phyloP scores from a whole-genome alignment of 2,329 filamentous ascomycete species.

The Microdochium bolleyi region DNA sequence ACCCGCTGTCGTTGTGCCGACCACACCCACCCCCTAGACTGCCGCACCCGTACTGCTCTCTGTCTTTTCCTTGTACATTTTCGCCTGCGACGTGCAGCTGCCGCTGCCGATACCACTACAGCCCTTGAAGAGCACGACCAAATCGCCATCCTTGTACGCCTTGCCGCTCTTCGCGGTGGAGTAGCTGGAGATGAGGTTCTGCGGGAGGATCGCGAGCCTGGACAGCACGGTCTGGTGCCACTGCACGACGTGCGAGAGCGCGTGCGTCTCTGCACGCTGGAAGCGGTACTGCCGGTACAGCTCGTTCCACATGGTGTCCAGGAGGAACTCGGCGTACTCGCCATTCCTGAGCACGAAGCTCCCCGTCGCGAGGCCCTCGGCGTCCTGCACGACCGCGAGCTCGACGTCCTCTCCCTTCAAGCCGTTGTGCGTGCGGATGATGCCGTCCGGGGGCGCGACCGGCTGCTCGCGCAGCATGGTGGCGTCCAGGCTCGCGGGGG shows the following conservation, averaged over 20 bases:
- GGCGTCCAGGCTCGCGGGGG: constrained; percentile 57
- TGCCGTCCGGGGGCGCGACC: constrained; percentile 89
- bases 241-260: constrained; percentile 83
- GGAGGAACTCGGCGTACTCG: constrained; percentile 85
- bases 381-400: constrained; percentile 78
- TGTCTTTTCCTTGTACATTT: not conserved
- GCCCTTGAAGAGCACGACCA: constrained; percentile 69
- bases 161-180: constrained; percentile 46
- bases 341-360: constrained; percentile 78
- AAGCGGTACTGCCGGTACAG: constrained; percentile 93
- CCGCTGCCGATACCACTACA: constrained; percentile 41
- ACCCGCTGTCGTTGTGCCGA: not conserved
- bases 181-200: constrained; percentile 77
- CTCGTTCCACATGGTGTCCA: constrained; percentile 95
- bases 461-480: constrained; percentile 80
- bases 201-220: constrained; percentile 82
- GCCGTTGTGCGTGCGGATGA: constrained; percentile 88
- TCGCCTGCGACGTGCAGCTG: not conserved
- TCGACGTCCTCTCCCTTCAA: constrained; percentile 72
- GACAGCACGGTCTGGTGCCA: constrained; percentile 97
- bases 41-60: not conserved
- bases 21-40: not conserved
- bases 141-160: constrained; percentile 74
- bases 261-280: constrained; percentile 87
- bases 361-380: constrained; percentile 64